Evolutionary conservation across 139 green algal genomes (phyloP).

Genomic region (Ettlia oleoabundans): DNA sequence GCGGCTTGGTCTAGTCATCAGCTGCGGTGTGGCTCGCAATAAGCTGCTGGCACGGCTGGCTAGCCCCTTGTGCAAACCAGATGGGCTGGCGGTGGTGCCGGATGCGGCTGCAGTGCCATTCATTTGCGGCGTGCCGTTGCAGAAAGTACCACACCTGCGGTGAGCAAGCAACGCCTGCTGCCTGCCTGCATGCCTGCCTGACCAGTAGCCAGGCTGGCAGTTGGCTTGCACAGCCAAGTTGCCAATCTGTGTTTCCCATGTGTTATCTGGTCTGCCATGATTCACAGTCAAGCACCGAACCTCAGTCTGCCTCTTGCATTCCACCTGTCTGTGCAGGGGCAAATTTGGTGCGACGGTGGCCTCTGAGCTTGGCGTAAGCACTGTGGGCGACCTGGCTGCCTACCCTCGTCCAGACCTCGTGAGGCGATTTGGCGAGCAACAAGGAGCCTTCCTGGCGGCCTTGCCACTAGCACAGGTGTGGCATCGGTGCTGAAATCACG

Average conservation of each 20-base stretch:
- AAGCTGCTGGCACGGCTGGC: conserved; percentile 66
- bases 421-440: conserved; percentile 38
- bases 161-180: background rate
- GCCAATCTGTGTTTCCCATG: background rate
- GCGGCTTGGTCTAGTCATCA: conserved; percentile 51
- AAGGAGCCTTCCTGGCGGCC: conserved; percentile 23
- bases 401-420: conserved; percentile 32
- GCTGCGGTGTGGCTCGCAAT: conserved; percentile 55
- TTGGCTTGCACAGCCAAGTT: background rate
- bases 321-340: conserved; percentile 20
- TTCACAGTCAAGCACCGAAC: no score
- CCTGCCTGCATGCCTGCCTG: background rate
- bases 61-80: conserved; percentile 58
- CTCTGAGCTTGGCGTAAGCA: conserved; percentile 36
- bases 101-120: conserved; percentile 29
- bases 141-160: conserved; percentile 43
- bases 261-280: no score
- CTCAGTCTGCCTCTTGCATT: no score
- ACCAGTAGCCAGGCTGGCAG: background rate
- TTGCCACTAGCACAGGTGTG: no score
- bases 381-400: conserved; percentile 48
- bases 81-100: conserved; percentile 55
- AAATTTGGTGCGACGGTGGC: conserved; percentile 51
- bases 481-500: no score
- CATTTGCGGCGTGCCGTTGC: conserved; percentile 38